phyloP scores from a whole-genome alignment of 306 rosid genomes.

The Inga laurina region DNA sequence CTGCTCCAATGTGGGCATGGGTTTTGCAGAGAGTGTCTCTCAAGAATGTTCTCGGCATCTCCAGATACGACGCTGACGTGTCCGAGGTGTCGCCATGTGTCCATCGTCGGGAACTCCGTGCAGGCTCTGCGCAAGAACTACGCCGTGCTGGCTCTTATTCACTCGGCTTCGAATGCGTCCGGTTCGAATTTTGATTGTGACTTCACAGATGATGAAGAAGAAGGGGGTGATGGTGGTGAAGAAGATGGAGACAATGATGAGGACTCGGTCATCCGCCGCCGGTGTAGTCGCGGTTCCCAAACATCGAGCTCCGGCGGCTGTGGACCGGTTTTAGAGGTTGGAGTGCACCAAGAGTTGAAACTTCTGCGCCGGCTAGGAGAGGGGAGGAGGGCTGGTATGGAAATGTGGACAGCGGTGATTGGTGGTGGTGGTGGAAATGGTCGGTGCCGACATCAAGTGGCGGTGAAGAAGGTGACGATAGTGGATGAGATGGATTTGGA shows the following conservation, averaged over 20 bases:
- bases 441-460: constrained; percentile 78
- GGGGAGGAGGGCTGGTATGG: constrained; percentile 72
- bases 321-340: constrained; percentile 89
- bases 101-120: constrained; percentile 87
- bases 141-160: constrained; percentile 81
- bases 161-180: constrained; percentile 38
- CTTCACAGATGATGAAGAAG: constrained; percentile 70
- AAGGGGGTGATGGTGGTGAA: constrained; percentile 42
- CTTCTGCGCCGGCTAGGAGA: constrained; percentile 74
- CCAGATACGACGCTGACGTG: constrained; percentile 73
- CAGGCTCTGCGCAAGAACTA: constrained; percentile 84
- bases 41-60: constrained; percentile 77
- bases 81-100: constrained; percentile 91
- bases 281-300: constrained; percentile 61
- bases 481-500: constrained; percentile 74
- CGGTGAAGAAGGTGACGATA: constrained; percentile 74
- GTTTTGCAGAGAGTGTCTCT: constrained; percentile 87
- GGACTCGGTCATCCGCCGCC: constrained; percentile 43
- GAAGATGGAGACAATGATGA: constrained; percentile 43
- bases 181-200: constrained; percentile 59
- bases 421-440: constrained; percentile 49
- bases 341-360: constrained; percentile 77
- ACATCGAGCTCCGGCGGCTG: constrained; percentile 76
- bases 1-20: constrained; percentile 98
- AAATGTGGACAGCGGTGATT: constrained; percentile 86